phyloP scores from a whole-genome alignment of 202 grass and related monocot genomes.

The Bolboschoenoplectus hybrid region DNA sequence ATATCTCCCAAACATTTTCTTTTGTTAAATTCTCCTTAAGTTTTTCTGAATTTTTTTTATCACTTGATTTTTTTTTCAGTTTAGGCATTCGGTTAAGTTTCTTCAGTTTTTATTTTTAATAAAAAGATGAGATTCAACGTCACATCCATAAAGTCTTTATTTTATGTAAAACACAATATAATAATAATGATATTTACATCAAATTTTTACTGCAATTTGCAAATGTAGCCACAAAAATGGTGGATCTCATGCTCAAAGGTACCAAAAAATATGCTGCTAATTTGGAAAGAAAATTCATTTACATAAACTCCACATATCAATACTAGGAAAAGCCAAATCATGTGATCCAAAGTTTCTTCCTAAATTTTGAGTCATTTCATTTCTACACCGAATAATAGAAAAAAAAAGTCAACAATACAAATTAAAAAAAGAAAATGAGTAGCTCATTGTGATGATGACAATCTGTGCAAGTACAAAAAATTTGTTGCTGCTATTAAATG shows the following conservation, averaged over 20 bases:
- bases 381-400: neutral
- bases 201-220: no score
- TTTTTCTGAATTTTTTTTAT: no score
- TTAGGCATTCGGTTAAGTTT: no score
- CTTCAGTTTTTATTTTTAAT: no score
- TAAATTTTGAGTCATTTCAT: slow-evolving; percentile 18
- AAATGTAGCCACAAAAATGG: neutral
- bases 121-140: no score
- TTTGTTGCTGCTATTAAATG: slow-evolving; percentile 37
- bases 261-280: neutral
- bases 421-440: no score
- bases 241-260: neutral
- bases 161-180: no score
- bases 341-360: slow-evolving; percentile 4
- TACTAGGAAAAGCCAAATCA: slow-evolving; percentile 6
- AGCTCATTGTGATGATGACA: neutral
- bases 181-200: no score
- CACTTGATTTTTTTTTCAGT: no score
- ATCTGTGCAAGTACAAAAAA: slow-evolving; percentile 34
- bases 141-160: no score
- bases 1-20: no score
- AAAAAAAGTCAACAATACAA: neutral
- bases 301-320: neutral
- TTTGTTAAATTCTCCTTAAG: no score
- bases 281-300: neutral